Base-by-base conservation (phyloP, 1,284 basidiomycete species). In the Puccinia horiana region DNA sequence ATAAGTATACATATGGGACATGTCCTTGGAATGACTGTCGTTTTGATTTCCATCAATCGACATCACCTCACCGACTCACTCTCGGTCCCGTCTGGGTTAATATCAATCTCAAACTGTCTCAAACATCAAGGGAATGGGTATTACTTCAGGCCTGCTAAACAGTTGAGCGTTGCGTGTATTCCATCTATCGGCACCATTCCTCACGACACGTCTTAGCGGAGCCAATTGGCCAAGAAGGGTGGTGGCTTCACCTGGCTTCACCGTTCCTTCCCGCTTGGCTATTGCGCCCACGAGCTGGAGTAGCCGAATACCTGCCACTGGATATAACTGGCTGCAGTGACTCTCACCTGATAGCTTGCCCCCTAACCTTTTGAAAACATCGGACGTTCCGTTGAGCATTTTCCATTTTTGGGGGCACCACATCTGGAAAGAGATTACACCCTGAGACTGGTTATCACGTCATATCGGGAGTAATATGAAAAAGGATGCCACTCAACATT, bases 21-120 rank as follows among this genome's bases (percentile, higher is more conserved):
- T 47, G 44, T 8, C 49, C 49, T 75, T 75, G 32, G 54, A 54
- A 75, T 61, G 37, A 52, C 14, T 70, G 69, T 49, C 65, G 65
- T 52, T 32, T 74, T 40, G 20, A 29, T 47, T 74, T 54, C 35
- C 72, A 2, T 54, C 49, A 56, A 58, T 75, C 37, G n/a, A 40
- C 65, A 26, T 69, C 65, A 42, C 42, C 70, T 47, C 70, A 49
- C 47, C 47, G 47, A 32, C 70, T 29, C 70, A 16, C 70, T 52
- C 70, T 73, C 70, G 44, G 40, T 73, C 70, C 70, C 52, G 69
- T 37, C 29, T 49, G 44, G 44, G 52, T 42, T 29, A 72, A 73
- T 73, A 73, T 73, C 14, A 40, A 35, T 73, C 70, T 73, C 70
- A 73, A 73, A 73, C 70, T 23, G 47, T 73, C 70, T 73, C 70